Evolutionary conservation across 495 filamentous ascomycete species (phyloP).

Genomic region (Pseudoneurospora amorphoporcata): DNA sequence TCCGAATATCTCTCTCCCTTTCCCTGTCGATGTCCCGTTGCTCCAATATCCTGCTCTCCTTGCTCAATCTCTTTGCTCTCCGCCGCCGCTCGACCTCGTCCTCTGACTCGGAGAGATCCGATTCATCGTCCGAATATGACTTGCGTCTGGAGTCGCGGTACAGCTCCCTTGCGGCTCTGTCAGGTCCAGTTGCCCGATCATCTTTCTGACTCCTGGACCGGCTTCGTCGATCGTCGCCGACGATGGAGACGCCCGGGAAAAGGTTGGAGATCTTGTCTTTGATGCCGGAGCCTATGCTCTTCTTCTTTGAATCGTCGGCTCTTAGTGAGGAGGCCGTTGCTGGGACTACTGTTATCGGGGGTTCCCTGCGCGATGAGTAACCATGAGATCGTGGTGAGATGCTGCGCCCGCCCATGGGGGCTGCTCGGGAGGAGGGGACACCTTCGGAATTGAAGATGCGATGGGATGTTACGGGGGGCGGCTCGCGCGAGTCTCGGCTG

Average conservation of each 20-base stretch:
- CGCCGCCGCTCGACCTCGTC: conserved; percentile 25
- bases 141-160: conserved; percentile 5
- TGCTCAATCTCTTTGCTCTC: conserved; percentile 10
- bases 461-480: conserved; percentile 13
- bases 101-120: conserved; percentile 12
- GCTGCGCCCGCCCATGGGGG: not conserved
- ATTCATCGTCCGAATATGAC: conserved; percentile 16
- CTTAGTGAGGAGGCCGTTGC: not conserved
- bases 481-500: conserved; percentile 17
- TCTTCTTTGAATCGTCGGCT: conserved; percentile 10
- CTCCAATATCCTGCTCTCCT: not conserved
- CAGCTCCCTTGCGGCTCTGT: not conserved
- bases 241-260: conserved; percentile 7
- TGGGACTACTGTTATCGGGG: not conserved
- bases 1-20: not conserved
- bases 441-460: conserved; percentile 13
- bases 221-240: conserved; percentile 13
- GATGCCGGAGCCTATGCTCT: conserved; percentile 10
- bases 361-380: conserved; percentile 3
- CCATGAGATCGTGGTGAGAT: conserved; percentile 10
- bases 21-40: not conserved
- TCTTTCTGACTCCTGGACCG: conserved; percentile 11
- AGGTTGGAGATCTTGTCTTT: conserved; percentile 16
- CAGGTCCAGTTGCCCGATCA: not conserved
- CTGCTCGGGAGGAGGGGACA: conserved; percentile 3